Evolutionary conservation across 1,284 basidiomycete genomes (phyloP).

Genomic region (Cryptococcus floricola): DNA sequence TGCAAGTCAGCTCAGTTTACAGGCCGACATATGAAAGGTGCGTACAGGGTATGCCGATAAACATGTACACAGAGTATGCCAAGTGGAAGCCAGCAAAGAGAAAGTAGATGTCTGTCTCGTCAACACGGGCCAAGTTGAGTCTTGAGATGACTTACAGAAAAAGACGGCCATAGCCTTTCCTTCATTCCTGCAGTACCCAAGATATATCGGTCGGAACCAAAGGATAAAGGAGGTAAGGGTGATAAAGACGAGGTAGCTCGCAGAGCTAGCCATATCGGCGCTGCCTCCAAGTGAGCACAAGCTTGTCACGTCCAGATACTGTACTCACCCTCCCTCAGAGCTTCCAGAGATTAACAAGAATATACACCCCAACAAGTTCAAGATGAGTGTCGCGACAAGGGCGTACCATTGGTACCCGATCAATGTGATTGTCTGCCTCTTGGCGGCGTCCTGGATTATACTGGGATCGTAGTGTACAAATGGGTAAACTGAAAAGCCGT

Average conservation of each 20-base stretch:
- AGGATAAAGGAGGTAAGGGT: slow-evolving; percentile 74
- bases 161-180: slow-evolving; percentile 48
- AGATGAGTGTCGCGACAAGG: slow-evolving; percentile 67
- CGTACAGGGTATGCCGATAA: slow-evolving; percentile 69
- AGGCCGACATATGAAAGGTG: slow-evolving; percentile 11
- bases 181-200: slow-evolving; percentile 88
- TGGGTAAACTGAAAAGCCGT: slow-evolving; percentile 66
- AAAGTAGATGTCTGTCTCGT: slow-evolving; percentile 76
- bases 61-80: slow-evolving; percentile 80
- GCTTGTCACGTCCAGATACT: slow-evolving; percentile 12
- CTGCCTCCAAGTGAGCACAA: slow-evolving; percentile 9
- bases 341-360: slow-evolving; percentile 75
- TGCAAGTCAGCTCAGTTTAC: slow-evolving; percentile 37
- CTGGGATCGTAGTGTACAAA: slow-evolving; percentile 88
- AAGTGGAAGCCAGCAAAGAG: slow-evolving; percentile 93
- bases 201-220: slow-evolving; percentile 95
- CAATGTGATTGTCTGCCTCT: slow-evolving; percentile 72
- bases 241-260: slow-evolving; percentile 73
- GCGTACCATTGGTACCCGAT: slow-evolving; percentile 85
- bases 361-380: slow-evolving; percentile 90
- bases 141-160: slow-evolving; percentile 52
- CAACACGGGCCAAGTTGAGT: background rate
- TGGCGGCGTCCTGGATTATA: slow-evolving; percentile 70
- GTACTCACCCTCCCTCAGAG: slow-evolving; percentile 61
- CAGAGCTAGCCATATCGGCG: slow-evolving; percentile 32